phyloP scores from a whole-genome alignment of 805 yeast species.

The Wickerhamomyces sydowiorum region DNA sequence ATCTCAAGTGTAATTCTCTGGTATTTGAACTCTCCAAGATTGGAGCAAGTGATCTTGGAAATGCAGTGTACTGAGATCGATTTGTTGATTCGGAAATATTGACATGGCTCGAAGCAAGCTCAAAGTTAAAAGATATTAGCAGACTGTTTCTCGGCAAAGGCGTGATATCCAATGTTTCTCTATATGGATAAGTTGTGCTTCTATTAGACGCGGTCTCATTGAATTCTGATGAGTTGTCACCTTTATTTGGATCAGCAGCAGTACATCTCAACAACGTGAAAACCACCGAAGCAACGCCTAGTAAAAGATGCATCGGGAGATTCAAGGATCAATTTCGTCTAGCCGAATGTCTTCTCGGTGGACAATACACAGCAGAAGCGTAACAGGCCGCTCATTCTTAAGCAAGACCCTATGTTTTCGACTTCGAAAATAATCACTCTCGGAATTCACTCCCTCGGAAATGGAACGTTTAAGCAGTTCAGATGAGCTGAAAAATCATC shows the following conservation, averaged over 20 bases:
- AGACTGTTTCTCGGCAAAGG: conserved; percentile 74
- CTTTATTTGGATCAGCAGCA: neutral
- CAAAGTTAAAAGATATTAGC: conserved; percentile 66
- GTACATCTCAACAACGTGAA: no score
- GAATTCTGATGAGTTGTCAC: neutral
- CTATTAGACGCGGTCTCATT: neutral
- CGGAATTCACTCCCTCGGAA: no score
- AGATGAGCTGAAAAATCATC: no score
- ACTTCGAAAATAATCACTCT: no score
- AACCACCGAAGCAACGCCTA: no score
- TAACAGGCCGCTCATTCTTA: no score
- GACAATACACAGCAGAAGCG: no score
- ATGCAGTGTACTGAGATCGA: conserved; percentile 52
- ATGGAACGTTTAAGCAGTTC: no score
- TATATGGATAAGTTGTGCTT: conserved; percentile 33
- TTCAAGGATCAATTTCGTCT: no score
- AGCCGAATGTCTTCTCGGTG: no score
- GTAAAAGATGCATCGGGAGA: no score
- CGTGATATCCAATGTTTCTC: conserved; percentile 54
- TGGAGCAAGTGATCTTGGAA: conserved; percentile 81
- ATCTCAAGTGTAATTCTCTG: conserved; percentile 75
- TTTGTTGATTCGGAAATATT: conserved; percentile 16
- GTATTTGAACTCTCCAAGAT: conserved; percentile 61
- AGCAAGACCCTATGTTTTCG: no score
- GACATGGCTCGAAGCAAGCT: conserved; percentile 46